Evolutionary conservation across 192 early-diverging fungal species (phyloP), one percentile per base, ranked within the genome.

Genomic region (Coemansia sp.): DNA sequence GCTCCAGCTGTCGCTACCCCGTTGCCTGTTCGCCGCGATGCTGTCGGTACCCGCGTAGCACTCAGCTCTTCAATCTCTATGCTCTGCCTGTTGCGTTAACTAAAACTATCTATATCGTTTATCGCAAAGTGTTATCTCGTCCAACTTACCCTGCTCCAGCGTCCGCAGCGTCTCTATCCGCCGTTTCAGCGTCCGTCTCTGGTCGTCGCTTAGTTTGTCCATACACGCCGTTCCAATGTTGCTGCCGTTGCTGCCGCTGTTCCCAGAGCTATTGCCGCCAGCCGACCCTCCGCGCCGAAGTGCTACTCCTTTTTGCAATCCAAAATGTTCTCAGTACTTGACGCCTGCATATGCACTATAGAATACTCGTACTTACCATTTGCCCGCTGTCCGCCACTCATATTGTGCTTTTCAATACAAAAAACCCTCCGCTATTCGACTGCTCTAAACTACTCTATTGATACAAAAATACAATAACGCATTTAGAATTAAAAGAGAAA

Each of bases 181-280:
- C 45, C 78, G 78, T 63, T 55, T 65, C 59, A 81, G 78, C 31
- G 50, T 61, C 7, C 78, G 78, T 37, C 57, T 38, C 63, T 81
- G 78, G n/a, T 81, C 78, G 17, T 81, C 78, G 2, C 67, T 59
- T 39, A 81, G 51, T 12, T 31, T 60, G 5, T 81, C 78, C 60
- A 75, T 47, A 39, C 64, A 61, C 10, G 41, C 26, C 8, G 37
- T 55, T 3, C 52, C 55, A 35, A 58, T 6, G 39, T 43, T 61
- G n/a, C 59, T 56, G 21, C 61, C 23, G 17, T 57, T 56, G 49
- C 31, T 57, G n/a, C 65, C 50, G 12, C 43, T 47, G 21, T 63
- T 45, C 22, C 59, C 31, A n/a, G 62, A 16, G n/a, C 45, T 65
- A 63, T 29, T 57, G 62, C 50, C 54, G 54, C 62, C 59, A 22